Percentiles rank a stretch among this genome's conserved stretches.
Conservation (phyloP, 768 basidiomycete species). For the Lentinus tigrinus region DNA sequence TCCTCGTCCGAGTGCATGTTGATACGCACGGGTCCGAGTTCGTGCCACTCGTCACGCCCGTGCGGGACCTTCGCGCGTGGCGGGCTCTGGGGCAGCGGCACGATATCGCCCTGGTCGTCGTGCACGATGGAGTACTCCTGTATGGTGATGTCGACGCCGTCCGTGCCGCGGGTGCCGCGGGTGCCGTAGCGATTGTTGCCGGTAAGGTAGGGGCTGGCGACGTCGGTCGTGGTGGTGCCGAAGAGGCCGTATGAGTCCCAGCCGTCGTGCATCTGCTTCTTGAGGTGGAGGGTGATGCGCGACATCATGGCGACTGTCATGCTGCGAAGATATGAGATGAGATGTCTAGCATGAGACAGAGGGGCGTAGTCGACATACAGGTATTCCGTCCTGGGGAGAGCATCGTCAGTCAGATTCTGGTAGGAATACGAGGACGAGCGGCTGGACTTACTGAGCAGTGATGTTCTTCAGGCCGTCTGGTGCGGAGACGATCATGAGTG, state of each 20-base stretch:
- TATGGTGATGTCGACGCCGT: constrained; percentile 6
- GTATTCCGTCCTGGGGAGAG: constrained; percentile 32
- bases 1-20: background rate
- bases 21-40: constrained; percentile 9
- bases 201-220: background rate
- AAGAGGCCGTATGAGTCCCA: constrained; percentile 8
- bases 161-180: background rate
- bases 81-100: background rate
- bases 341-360: background rate
- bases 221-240: background rate
- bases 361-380: constrained; percentile 32
- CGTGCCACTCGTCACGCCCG: constrained; percentile 6
- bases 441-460: constrained; percentile 32
- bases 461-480: constrained; percentile 34
- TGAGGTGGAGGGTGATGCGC: constrained; percentile 62
- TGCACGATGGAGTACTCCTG: constrained; percentile 17
- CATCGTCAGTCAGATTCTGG: background rate
- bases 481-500: constrained; percentile 38
- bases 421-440: background rate
- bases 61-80: background rate
- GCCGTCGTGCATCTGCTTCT: constrained; percentile 30
- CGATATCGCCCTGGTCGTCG: constrained; percentile 14
- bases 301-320: constrained; percentile 64
- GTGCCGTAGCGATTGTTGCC: background rate
- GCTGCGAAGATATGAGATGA: background rate